Evolutionary conservation across 257 asterid species (phyloP), one percentile per base, ranked within the genome.

Genomic region (Penstemon barbatus): DNA sequence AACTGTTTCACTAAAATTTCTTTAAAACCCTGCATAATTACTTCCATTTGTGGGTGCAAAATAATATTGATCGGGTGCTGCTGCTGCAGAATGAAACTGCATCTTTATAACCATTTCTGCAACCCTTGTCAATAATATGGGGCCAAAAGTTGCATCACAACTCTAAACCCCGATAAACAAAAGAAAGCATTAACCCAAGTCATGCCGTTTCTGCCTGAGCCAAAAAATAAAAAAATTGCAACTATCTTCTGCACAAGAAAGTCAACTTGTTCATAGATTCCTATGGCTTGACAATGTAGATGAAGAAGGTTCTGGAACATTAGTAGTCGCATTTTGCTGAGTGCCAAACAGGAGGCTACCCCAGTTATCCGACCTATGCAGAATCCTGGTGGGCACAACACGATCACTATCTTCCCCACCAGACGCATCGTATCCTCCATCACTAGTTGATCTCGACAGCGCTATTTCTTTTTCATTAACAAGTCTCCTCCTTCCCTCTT

Each of bases 381-480:
- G 71, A 51, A 81, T 68, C 48, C 99, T 81, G 0, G 81, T 76
- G 15, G 99, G 93, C 6, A 89, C 88, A 9, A 58, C 68, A 38
- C 87, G 80, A 66, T 94, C 99, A 7, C 99, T 94, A 70, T 94
- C 99, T 78, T 94, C 99, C 3, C 99, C 99, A 7, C 97, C 99
- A 0, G 99, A 94, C 55, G 99, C 99, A 63, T 94, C 99, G 18
- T 94, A 94, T 44, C 99, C 99, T 48, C 99, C 99, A 50, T 86
- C 99, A 15, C 99, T 94, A 10, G 95, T 89, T 6, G 96, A 90
- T 80, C 99, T 83, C 3, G 97, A 88, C 43, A 91, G 65, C 0
- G 96, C 88, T 7, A 79, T 68, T 59, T 80, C 93, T 33, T 80
- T 78, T 62, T 72, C 85, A 49, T 71, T 51, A 1, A 72, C 81